Evolutionary conservation across 2,329 filamentous ascomycete species (phyloP).

Genomic region (Epichloe scottii): DNA sequence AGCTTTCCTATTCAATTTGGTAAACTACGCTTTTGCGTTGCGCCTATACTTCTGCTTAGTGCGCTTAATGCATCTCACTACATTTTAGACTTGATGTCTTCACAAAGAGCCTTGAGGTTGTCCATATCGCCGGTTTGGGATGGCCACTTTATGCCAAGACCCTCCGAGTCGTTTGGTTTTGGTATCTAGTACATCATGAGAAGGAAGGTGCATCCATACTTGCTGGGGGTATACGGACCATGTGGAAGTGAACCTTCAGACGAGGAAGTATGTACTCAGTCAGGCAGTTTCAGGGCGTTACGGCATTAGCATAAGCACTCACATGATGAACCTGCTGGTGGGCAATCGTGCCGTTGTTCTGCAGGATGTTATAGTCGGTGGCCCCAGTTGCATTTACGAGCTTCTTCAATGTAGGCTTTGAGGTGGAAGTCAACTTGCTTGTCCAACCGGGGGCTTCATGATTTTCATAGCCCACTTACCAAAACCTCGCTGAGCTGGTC

Average conservation of each 20-base stretch:
- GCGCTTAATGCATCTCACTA: slow-evolving; percentile 26
- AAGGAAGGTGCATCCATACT: neutral
- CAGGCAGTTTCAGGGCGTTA: too few species aligned
- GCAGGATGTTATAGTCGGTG: slow-evolving; percentile 79
- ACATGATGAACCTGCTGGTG: slow-evolving; percentile 92
- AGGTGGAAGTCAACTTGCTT: neutral
- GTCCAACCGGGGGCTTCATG: neutral
- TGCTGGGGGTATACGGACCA: slow-evolving; percentile 42
- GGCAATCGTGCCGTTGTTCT: slow-evolving; percentile 88
- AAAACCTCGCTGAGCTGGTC: slow-evolving; percentile 73
- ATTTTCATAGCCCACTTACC: slow-evolving; percentile 30
- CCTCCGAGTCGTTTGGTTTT: slow-evolving; percentile 76
- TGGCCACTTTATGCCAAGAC: slow-evolving; percentile 72
- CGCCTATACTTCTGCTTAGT: neutral
- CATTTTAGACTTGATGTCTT: slow-evolving; percentile 85
- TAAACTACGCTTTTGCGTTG: neutral
- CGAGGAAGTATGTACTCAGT: neutral
- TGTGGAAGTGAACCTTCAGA: slow-evolving; percentile 75
- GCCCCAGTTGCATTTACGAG: slow-evolving; percentile 66
- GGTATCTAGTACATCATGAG: slow-evolving; percentile 53
- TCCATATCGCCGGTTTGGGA: slow-evolving; percentile 66
- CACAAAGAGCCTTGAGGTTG: slow-evolving; percentile 62
- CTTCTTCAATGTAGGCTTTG: slow-evolving; percentile 54
- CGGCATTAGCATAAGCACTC: slow-evolving; percentile 18
- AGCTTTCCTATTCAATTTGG: neutral